Evolutionary conservation across 345 rosid species (phyloP), one percentile per base, ranked within the genome.

Genomic region (Anastatica hierochuntica): DNA sequence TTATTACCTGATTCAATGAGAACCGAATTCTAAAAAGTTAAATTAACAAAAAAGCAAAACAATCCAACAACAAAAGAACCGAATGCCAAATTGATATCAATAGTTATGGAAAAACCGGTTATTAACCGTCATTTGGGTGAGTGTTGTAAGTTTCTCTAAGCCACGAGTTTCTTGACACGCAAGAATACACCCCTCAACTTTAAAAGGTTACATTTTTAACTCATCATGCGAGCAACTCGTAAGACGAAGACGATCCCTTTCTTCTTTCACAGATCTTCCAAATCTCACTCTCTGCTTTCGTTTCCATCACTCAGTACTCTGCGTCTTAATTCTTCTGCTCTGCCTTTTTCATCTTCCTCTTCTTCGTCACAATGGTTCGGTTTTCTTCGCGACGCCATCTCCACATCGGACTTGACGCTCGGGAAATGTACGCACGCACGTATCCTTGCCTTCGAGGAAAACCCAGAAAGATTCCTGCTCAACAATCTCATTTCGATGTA

Each of bases 401-500:
- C 79, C 12, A n/a, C 66, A n/a, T 61, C 81, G 40, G 59, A 74
- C 38, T 69, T 74, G 63, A 51, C 7, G 20, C 77, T 81, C 29
- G 81, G 81, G 7, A 76, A 74, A 37, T 74, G 67, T 42, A 53
- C 66, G 1, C 84, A 78, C 52, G 78, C 78, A 4, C 64, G 70
- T 43, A 74, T 81, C 37, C 8, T 81, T 35, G 44, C 76, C 21
- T 56, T 34, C 1, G 68, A 60, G 31, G 56, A 56, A 46, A 8
- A 8, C 47, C 58, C 71, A 53, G 81, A 81, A 72, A 66, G 79
- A 2, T 78, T 78, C 34, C 60, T 81, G 7, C 10, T 62, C 64
- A 81, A 81, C 69, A 81, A 81, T 45, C 81, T 81, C 52, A 65
- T 76, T 2, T 12, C 76, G 0, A 50, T 79, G 75, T 81, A 79